Conservation (phyloP, 2,329 filamentous ascomycete species). For the Epichloe festucae region DNA sequence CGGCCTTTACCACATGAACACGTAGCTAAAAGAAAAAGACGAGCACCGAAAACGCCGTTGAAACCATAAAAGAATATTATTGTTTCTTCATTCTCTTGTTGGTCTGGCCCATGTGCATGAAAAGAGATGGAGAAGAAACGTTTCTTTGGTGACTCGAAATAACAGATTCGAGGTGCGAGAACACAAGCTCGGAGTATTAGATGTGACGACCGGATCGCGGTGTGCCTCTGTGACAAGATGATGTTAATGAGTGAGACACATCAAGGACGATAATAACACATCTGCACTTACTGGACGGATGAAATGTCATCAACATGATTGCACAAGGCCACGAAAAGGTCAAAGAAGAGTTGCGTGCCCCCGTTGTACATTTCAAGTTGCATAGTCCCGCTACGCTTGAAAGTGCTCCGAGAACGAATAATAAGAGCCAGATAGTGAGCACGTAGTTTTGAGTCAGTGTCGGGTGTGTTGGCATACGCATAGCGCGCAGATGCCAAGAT, state of each 20-base stretch:
- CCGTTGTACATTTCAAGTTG: slow-evolving; percentile 87
- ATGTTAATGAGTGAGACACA: neutral
- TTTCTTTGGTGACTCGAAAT: neutral
- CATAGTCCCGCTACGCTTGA: slow-evolving; percentile 91
- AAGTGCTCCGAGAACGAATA: slow-evolving; percentile 74
- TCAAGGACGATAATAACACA: neutral
- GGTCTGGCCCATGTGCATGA: neutral
- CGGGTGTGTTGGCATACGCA: slow-evolving; percentile 78
- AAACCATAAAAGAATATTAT: neutral
- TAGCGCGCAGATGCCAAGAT: slow-evolving; percentile 81
- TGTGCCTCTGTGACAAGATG: slow-evolving; percentile 18
- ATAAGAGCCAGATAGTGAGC: slow-evolving; percentile 89
- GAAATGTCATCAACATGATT: slow-evolving; percentile 72
- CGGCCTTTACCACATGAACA: neutral
- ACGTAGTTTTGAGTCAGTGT: slow-evolving; percentile 78
- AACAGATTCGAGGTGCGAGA: neutral
- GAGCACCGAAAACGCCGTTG: neutral
- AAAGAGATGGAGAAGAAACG: neutral
- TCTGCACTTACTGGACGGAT: slow-evolving; percentile 36
- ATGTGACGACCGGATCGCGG: slow-evolving; percentile 35
- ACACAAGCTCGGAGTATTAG: slow-evolving; percentile 8
- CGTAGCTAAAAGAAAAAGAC: neutral
- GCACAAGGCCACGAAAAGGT: slow-evolving; percentile 83
- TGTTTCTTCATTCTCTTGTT: neutral
- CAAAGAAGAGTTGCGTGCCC: slow-evolving; percentile 75